These are phyloP conservation scores for Anthoceros angustus DNA, from an alignment of 225 moss, liverwort and hornwort genomes.

Conservation along the genomic window DNA sequence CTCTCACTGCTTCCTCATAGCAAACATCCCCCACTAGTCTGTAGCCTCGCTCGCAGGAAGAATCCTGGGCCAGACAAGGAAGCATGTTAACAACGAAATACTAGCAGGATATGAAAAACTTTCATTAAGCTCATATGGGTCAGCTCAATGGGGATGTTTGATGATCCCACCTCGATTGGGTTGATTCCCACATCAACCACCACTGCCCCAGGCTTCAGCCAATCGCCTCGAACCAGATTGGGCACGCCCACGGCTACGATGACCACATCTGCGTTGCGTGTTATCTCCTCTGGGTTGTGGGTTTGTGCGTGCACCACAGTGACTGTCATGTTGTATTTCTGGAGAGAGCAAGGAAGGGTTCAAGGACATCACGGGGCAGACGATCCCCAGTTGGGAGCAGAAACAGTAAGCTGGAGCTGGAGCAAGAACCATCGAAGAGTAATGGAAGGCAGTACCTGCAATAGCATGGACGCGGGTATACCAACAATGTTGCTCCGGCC, in stretches of 20 bases:
- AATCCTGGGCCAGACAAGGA: slow-evolving; percentile 20
- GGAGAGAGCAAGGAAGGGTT: neutral
- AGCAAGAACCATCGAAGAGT: neutral
- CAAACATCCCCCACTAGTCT: slow-evolving; percentile 68
- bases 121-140: no score
- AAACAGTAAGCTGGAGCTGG: neutral
- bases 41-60: slow-evolving; percentile 46
- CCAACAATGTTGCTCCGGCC: slow-evolving; percentile 92
- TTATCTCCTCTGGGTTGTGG: slow-evolving; percentile 42
- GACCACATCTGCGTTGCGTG: slow-evolving; percentile 65
- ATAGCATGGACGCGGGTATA: slow-evolving; percentile 74
- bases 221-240: slow-evolving; percentile 55
- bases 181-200: slow-evolving; percentile 97
- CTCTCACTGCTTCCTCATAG: slow-evolving; percentile 53
- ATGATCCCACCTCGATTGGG: slow-evolving; percentile 31
- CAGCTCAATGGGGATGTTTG: neutral
- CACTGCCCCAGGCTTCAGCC: slow-evolving; percentile 84
- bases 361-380: no score
- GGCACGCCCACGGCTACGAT: slow-evolving; percentile 69
- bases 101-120: neutral
- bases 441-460: slow-evolving; percentile 32
- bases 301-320: slow-evolving; percentile 81
- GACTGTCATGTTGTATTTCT: slow-evolving; percentile 71
- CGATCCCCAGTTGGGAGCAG: no score
- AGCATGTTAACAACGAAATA: neutral